Evolutionary conservation across 148 eudicot species (phyloP), one percentile per base, ranked within the genome.

Genomic region (Rhododendron henanense): DNA sequence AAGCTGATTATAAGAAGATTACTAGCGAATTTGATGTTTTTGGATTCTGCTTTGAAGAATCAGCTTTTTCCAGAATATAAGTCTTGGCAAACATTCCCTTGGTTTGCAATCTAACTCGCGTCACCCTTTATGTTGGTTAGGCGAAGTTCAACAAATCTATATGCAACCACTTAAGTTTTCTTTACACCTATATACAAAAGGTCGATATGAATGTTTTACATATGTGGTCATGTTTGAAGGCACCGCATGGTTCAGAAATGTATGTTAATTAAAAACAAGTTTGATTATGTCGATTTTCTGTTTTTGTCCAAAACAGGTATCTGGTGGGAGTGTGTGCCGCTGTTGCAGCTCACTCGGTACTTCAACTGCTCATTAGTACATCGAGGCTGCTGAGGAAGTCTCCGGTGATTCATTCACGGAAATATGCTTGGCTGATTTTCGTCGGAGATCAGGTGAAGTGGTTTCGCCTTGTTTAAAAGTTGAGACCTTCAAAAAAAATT

Each of bases 391-490:
- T 91, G 81, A 87, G 82, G 65, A 94, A 92, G 78, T 87, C 90
- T 73, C 90, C 92, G 6, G 81, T 91, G 13, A 87, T 95, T 82
- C 91, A 94, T 71, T 95, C 99, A 39, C 91, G 89, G 48, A 88
- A 78, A 19, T 93, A 93, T 57, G 98, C 94, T 61, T 97, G 99
- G 99, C 84, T 95, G 53, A 86, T 97, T 82, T 97, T 92, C 85
- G 95, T 92, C 25, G 96, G 91, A 35, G 99, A 95, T 90, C 98
- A 97, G 98, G 99, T 94, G 82, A 90, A 25, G 37, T 79, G 82
- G 15, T 28, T 28, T 31, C 1, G 15, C 37, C 76, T 31, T 71
- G 76, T 31, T 71, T 33, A 28, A 31, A 14, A 71, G 16, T 69
- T 25, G 11, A 69, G 75, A 69, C 33, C 75, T 69, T 28, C 75